phyloP scores from a whole-genome alignment of 768 basidiomycete species.

The Termitomyces sp. region DNA sequence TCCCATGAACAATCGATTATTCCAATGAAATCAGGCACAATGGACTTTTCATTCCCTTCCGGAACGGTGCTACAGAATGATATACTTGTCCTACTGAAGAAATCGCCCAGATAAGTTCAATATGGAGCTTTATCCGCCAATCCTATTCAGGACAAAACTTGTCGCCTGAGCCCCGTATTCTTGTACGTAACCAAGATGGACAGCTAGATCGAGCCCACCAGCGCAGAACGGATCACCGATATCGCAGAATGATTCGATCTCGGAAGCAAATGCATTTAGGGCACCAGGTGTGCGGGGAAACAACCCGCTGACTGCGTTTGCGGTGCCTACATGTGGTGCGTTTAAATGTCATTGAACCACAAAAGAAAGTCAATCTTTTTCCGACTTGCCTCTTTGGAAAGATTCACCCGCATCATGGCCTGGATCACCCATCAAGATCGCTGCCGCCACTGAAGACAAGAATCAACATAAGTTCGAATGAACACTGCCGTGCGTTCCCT shows the following conservation, averaged over 20 bases:
- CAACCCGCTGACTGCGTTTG: slow-evolving; percentile 7
- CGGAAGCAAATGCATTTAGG: slow-evolving; percentile 5
- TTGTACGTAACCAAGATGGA: slow-evolving; percentile 21
- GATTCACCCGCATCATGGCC: slow-evolving; percentile 9
- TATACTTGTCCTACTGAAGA: not conserved
- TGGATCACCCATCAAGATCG: slow-evolving; percentile 13
- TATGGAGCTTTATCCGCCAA: slow-evolving; percentile 18
- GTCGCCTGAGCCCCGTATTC: slow-evolving; percentile 21
- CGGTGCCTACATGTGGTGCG: slow-evolving; percentile 1
- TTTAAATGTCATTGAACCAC: not conserved
- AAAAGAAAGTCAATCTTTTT: not conserved
- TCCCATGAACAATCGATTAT: no score
- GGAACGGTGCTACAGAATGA: not conserved
- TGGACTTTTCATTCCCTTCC: not conserved
- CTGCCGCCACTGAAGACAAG: slow-evolving; percentile 3
- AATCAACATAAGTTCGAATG: not conserved
- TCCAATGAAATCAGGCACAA: not conserved
- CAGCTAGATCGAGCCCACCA: slow-evolving; percentile 15
- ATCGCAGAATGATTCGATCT: slow-evolving; percentile 20
- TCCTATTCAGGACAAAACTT: slow-evolving; percentile 21
- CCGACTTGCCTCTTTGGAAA: slow-evolving; percentile 9
- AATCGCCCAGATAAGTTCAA: not conserved
- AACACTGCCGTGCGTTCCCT: not conserved
- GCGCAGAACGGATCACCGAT: slow-evolving; percentile 25
- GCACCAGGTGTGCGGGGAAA: slow-evolving; percentile 9